Conservation (phyloP, 140 eudicot species). For the Senecio squalidus region DNA sequence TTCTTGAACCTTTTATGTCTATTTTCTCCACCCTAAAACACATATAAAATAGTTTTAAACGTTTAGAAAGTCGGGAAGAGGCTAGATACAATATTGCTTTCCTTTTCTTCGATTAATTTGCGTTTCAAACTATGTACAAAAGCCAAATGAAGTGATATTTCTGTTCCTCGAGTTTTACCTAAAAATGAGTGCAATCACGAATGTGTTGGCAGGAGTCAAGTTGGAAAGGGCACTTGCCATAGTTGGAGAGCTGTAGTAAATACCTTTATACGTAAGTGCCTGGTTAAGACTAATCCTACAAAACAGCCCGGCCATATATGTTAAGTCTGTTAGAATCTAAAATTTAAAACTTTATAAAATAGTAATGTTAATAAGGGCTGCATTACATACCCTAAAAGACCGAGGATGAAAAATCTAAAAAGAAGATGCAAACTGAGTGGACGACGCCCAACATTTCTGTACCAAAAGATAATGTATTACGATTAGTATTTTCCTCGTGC, state of each 20-base stretch:
- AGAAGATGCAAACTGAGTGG: constrained; percentile 16
- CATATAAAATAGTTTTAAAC: not conserved
- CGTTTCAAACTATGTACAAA: no score
- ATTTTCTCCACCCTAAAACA: constrained; percentile 64
- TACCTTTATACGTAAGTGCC: constrained; percentile 18
- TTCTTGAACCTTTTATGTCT: constrained; percentile 38
- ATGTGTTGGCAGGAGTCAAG: constrained; percentile 26
- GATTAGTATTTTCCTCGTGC: not conserved
- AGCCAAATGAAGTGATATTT: no score
- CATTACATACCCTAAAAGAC: constrained; percentile 28
- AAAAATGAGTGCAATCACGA: constrained; percentile 30
- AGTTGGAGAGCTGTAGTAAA: constrained; percentile 38
- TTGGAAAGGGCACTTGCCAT: constrained; percentile 27
- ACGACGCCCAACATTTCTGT: constrained; percentile 29
- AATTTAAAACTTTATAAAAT: not conserved
- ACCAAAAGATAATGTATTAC: not conserved
- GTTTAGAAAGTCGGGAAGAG: no score
- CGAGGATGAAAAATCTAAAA: constrained; percentile 30
- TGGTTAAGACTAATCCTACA: constrained; percentile 21
- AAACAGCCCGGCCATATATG: not conserved
- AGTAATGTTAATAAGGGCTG: not conserved
- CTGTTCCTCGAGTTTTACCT: constrained; percentile 8
- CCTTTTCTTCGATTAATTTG: no score
- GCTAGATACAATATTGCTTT: no score
- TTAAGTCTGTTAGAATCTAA: not conserved